Base-by-base conservation (phyloP, 768 basidiomycete species). In the Lactifluus echinatus region DNA sequence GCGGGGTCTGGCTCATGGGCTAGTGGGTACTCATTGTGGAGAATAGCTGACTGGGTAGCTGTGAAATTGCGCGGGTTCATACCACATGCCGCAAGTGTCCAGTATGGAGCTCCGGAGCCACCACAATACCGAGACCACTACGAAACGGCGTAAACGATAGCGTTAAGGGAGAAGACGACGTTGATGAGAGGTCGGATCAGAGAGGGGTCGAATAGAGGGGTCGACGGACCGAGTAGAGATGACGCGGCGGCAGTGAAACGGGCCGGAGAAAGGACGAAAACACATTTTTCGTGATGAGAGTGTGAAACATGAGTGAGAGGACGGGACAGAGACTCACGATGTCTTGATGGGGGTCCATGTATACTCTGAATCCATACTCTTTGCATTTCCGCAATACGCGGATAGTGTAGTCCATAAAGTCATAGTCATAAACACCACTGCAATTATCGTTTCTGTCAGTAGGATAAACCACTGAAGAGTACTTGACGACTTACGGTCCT, bases 321-420 rank as follows among this genome's bases (percentile, higher is more conserved):
- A 23, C 15, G 14, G n/a, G 36, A 8, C 29, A 21, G 10, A 21
- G 2, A 80, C 92, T 67, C 68, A 96, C 94, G 40, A 81, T 79
- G 66, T 99, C 95, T 70, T 99, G 96, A 70, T 99, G 95, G 5
- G 95, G 93, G 66, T 97, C 93, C 75, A 99, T 83, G 70, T 83
- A 96, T 12, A 93, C 85, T 67, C 80, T 81, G 72, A 97, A 96
- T 17, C 93, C 95, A 64, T 89, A 86, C 46, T 88, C 84, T 67
- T 93, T 93, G 73, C 91, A 93, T 69, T 93, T 93, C 21, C 80
- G 78, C n/a, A 98, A 76, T 0, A 95, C 84, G 10, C 80, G 79
- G 33, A 98, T 79, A 3, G 85, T 89, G 64, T 98, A 97, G 66
- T 95, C 87, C 75, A 98, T 93, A 67, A 85, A 98, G 26, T 87